Evolutionary conservation across 345 rosid genomes (phyloP).

Genomic region (Angophora floribunda): DNA sequence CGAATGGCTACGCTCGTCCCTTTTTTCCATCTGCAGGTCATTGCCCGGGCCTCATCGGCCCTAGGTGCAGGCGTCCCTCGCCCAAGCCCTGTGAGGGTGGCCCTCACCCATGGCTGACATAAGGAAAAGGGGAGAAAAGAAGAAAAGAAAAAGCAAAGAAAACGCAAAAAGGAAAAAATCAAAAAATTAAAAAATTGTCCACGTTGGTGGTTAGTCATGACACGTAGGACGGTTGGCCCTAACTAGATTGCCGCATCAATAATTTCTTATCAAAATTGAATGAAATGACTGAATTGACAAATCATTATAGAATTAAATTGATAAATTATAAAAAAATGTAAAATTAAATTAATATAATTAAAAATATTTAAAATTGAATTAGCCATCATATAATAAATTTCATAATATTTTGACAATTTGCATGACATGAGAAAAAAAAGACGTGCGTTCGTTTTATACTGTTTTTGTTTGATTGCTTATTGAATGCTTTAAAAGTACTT

Average conservation of each 20-base stretch:
- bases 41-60: background rate
- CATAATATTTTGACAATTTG: too few relatives aligned
- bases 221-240: accelerated
- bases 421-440: accelerated
- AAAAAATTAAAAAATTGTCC: too few relatives aligned
- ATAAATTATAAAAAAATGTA: too few relatives aligned
- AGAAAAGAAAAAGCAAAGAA: too few relatives aligned
- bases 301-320: too few relatives aligned
- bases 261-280: accelerated
- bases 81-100: background rate
- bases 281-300: accelerated
- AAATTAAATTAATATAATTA: too few relatives aligned
- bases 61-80: accelerated
- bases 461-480: background rate
- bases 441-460: accelerated
- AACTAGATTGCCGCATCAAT: accelerated
- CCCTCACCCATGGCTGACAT: too few relatives aligned
- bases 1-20: background rate
- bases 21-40: background rate
- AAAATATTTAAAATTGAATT: too few relatives aligned
- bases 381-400: too few relatives aligned
- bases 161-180: too few relatives aligned
- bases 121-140: accelerated
- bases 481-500: background rate
- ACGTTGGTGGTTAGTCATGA: accelerated